A percentile compares a stretch with the other conserved stretches of the same genome.
These are phyloP conservation scores for Acephala macrosclerotiorum DNA, from an alignment of 2,329 filamentous ascomycete species.

Conservation along the genomic window DNA sequence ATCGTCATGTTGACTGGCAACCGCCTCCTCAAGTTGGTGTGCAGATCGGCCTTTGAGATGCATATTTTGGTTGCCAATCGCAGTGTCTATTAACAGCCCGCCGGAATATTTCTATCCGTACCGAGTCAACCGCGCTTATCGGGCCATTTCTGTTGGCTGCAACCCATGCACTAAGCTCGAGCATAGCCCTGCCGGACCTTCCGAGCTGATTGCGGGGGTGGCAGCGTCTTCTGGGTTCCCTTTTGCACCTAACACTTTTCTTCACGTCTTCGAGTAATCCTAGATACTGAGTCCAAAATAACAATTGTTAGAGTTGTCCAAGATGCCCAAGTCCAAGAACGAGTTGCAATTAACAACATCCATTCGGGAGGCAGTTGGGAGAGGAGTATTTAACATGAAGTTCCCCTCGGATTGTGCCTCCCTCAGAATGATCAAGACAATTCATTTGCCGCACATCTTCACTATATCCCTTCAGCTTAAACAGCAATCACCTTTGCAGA, in stretches of 20 bases:
- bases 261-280: not conserved
- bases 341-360: conserved; percentile 1
- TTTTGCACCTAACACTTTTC: not conserved
- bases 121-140: not conserved
- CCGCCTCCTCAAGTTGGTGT: not conserved
- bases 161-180: not conserved
- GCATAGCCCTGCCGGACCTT: not conserved
- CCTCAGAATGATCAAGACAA: not conserved
- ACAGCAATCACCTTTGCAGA: too few species aligned
- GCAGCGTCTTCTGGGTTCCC: not conserved
- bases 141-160: not conserved
- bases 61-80: not conserved
- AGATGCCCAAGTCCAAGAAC: not conserved
- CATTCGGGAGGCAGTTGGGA: not conserved
- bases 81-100: not conserved
- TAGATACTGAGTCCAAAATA: not conserved
- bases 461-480: too few species aligned
- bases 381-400: conserved; percentile 1
- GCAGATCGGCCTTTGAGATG: not conserved
- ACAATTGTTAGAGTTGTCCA: not conserved
- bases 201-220: not conserved
- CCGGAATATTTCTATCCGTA: not conserved
- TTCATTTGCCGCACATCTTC: too few species aligned
- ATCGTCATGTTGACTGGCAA: too few species aligned
- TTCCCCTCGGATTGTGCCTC: not conserved